Evolutionary conservation across 2,329 filamentous ascomycete species (phyloP).

Genomic region (Akanthomyces dipterigenus): DNA sequence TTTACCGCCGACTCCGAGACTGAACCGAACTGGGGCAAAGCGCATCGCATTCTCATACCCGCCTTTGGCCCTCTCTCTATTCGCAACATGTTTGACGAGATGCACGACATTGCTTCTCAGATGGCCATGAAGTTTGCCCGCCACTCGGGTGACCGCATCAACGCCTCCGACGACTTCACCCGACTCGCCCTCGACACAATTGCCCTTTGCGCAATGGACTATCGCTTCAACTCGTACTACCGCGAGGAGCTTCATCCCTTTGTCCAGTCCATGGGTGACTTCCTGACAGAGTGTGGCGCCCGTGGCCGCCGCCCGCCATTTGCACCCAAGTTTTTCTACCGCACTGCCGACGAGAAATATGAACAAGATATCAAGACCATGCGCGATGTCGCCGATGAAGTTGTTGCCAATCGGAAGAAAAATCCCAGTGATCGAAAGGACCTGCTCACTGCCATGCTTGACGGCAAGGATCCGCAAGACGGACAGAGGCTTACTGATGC

Average conservation of each 20-base stretch:
- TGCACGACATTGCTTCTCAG: constrained; percentile 62
- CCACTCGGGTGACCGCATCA: constrained; percentile 50
- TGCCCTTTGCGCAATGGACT: constrained; percentile 64
- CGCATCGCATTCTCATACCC: constrained; percentile 58
- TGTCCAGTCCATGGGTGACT: constrained; percentile 58
- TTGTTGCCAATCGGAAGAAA: constrained; percentile 51
- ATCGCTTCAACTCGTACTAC: constrained; percentile 71
- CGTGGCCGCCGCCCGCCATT: constrained; percentile 42
- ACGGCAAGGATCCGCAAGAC: constrained; percentile 60
- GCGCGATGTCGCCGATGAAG: constrained; percentile 48
- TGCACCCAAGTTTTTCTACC: constrained; percentile 41
- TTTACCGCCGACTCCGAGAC: constrained; percentile 47
- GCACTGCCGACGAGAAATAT: constrained; percentile 43
- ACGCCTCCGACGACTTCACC: constrained; percentile 61
- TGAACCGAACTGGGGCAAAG: constrained; percentile 59
- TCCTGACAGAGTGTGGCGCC: constrained; percentile 49
- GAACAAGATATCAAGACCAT: constrained; percentile 48
- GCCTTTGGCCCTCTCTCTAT: constrained; percentile 65
- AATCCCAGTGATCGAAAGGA: constrained; percentile 56
- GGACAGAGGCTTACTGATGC: constrained; percentile 57
- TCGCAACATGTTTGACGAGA: constrained; percentile 60
- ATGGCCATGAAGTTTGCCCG: constrained; percentile 63
- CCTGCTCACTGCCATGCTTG: constrained; percentile 62
- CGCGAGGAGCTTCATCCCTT: constrained; percentile 63
- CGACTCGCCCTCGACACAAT: constrained; percentile 68